Base-by-base conservation (phyloP, 352 stramenopile species). In the Phytophthora constricta region DNA sequence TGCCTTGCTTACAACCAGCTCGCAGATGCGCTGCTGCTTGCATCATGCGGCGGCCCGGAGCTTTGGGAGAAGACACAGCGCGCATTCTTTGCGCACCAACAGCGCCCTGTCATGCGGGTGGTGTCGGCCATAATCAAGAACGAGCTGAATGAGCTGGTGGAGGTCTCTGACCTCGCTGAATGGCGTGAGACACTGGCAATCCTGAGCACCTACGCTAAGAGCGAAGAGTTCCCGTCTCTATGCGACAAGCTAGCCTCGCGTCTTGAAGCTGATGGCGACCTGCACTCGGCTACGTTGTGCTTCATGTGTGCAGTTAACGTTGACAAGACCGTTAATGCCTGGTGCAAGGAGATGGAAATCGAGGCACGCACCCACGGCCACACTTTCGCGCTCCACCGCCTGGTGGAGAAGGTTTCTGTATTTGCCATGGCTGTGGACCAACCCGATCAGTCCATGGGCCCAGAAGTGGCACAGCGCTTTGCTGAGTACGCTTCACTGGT, bases 181-280 rank as follows among this genome's bases (percentile, higher is more conserved):
- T 99, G 98, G 98, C 89, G 92, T 54, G 97, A 99, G 70, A 99
- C 97, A 17, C 72, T 99, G 23, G 97, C 97, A 4, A 98, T 99
- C 57, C 70, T 99, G 45, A 98, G 90, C 23, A 99, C 97, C 2
- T 99, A 99, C 77, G 96, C 90, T 20, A 98, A 98, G 74, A 97
- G 90, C 46, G 96, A 99, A 47, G 94, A 99, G 78, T 99, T 99
- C 66, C 91, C 96, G 33, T 80, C 68, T 27, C 86, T 99, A 25
- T 99, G 97, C 66, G 93, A 99, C 62, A 89, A 92, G 27, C 79
- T 99, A 16, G 97, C 95, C 19, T 85, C 89, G 31, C 79, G 92
- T 39, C 83, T 99, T 9, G 95, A 99, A 76, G 74, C 52, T 0
- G 87, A 95, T 55, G 87, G 96, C 2, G 96, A 99, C 68, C 42